Evolutionary conservation across 2,329 filamentous ascomycete species (phyloP), one percentile per base, ranked within the genome.

Genomic region (Trichophyton mentagrophytes): DNA sequence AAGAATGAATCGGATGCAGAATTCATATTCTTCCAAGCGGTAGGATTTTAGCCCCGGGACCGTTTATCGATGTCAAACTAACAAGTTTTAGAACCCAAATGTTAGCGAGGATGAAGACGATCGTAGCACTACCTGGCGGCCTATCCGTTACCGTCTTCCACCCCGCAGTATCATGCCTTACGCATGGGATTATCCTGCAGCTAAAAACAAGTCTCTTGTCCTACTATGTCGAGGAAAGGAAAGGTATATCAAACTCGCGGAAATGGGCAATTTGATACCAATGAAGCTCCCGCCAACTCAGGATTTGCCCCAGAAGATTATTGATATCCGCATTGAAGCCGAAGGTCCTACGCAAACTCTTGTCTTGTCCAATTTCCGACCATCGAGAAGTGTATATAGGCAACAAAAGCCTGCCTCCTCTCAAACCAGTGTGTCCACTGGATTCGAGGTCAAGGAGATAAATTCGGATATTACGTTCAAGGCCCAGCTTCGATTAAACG

Each of bases 161-260:
- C 86, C 92, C 11, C 82, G 93, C 63, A 97, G 92, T 73, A 96
- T 99, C 73, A 99, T 99, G 93, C 93, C 95, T 0, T 99, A 99
- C 69, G 92, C 93, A 1, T 99, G 93, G 93, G 95, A 99, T 71
- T 99, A 96, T 74, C 95, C 93, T 0, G 92, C 93, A 1, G 91
- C 90, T n/a, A 96, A 95, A 76, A 87, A 89, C 75, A 95, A 93
- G 69, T 93, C 96, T 71, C 83, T 99, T 44, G 85, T 97, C 57
- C 84, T 99, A 69, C 85, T 80, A 59, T 87, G 86, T 6, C 85
- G 86, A 68, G 85, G 85, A 63, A 89, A 87, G 69, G 90, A 96
- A 70, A 82, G 93, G 33, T 90, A 96, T 69, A 87, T 99, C 71
- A 96, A 95, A 72, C 81, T 99, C 65, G 89, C 92, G 1, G 93